These are phyloP conservation scores for Schizonepeta tenuifolia DNA, from an alignment of 257 asterid genomes.

Conservation along the genomic window DNA sequence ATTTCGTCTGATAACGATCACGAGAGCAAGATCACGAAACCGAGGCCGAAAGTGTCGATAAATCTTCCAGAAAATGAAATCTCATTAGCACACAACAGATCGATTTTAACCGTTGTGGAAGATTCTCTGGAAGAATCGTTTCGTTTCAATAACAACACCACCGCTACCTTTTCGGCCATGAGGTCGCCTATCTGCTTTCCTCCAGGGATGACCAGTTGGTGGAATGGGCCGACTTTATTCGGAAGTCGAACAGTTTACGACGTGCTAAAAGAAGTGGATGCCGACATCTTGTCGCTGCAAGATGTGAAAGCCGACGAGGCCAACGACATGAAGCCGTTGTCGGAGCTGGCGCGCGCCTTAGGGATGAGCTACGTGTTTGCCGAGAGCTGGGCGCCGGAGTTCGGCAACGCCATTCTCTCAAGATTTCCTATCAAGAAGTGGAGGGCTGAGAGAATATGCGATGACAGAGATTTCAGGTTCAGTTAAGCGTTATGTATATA, in stretches of 20 bases:
- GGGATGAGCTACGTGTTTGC: conserved; percentile 93
- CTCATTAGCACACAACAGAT: conserved; percentile 60
- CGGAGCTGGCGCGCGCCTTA: conserved; percentile 78
- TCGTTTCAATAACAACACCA: conserved; percentile 32
- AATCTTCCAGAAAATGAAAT: conserved; percentile 89
- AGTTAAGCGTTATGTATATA: too few species aligned
- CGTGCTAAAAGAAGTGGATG: conserved; percentile 82
- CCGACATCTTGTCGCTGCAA: conserved; percentile 81
- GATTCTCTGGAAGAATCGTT: conserved; percentile 39
- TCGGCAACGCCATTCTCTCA: conserved; percentile 84
- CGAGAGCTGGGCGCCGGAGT: conserved; percentile 99
- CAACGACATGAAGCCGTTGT: conserved; percentile 78
- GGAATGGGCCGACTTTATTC: conserved; percentile 42
- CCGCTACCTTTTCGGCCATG: conserved; percentile 58
- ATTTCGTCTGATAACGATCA: not conserved
- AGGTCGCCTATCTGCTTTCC: conserved; percentile 87
- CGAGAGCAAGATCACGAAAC: not conserved
- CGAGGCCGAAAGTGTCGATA: conserved; percentile 68
- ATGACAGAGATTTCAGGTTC: conserved; percentile 86
- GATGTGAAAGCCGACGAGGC: conserved; percentile 97
- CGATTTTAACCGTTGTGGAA: conserved; percentile 31
- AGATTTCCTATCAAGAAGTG: conserved; percentile 91
- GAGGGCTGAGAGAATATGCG: conserved; percentile 71
- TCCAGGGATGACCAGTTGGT: conserved; percentile 54
- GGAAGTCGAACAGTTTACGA: conserved; percentile 58